These are phyloP conservation scores for Citrus glauca DNA, from an alignment of 345 rosid species.

Conservation along the genomic window DNA sequence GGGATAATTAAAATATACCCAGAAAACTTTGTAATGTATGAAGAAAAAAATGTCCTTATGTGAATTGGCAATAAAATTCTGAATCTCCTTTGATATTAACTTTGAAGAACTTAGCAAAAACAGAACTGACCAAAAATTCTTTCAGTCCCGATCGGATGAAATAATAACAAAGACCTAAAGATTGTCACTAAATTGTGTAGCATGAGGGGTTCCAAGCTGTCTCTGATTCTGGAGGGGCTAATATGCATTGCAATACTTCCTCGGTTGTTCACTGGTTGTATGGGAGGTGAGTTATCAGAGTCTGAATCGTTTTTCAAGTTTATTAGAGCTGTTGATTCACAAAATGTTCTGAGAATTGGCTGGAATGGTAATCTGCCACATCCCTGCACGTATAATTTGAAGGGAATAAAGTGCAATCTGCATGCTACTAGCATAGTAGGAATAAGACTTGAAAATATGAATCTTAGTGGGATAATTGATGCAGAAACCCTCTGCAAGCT, in stretches of 20 bases:
- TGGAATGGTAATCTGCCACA: constrained; percentile 1
- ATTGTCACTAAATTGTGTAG: constrained; percentile 9
- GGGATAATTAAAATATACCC: too few relatives aligned
- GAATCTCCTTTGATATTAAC: background rate
- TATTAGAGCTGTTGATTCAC: constrained; percentile 33
- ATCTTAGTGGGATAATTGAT: constrained; percentile 38
- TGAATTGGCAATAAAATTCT: background rate
- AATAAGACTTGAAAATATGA: constrained; percentile 39
- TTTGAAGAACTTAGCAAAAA: background rate
- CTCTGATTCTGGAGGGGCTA: background rate
- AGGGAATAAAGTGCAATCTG: constrained; percentile 28
- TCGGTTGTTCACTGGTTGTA: constrained; percentile 12
- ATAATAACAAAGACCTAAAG: background rate
- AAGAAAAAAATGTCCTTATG: constrained; percentile 19
- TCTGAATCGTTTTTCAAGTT: constrained; percentile 27
- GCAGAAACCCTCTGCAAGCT: constrained; percentile 38
- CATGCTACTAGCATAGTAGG: constrained; percentile 19
- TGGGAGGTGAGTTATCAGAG: constrained; percentile 31
- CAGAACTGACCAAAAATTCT: background rate
- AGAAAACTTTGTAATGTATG: constrained; percentile 30
- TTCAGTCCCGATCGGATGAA: constrained; percentile 4
- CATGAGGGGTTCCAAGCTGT: background rate
- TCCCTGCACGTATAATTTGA: constrained; percentile 24
- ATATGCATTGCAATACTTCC: constrained; percentile 8
- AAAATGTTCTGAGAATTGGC: constrained; percentile 16